Evolutionary conservation across 805 yeast genomes (phyloP), one percentile per base, ranked within the genome.

Genomic region (Suhomyces emberorum): DNA sequence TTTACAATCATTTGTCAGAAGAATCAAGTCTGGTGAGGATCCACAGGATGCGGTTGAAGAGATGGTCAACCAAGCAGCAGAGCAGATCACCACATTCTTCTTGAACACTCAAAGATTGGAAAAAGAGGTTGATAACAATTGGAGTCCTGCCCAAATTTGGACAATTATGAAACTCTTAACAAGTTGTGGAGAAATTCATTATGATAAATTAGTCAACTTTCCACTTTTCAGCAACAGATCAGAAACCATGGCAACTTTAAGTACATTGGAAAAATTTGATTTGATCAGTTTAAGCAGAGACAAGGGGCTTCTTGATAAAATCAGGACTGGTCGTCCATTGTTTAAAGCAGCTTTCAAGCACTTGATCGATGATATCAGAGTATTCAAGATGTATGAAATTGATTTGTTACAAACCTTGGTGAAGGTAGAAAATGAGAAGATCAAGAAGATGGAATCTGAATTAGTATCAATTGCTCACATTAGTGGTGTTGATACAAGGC

Each of bases 61-160:
- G 46, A 85, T 93, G 83, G 74, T 88, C 4, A 72, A 70, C 17
- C 96, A 88, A 59, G 81, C 96, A 0, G 80, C 91, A 4, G 89
- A 87, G 49, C 97, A 91, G 54, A 76, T 91, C 14, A 78, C 91
- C 2, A 95, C 91, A 37, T 79, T 85, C 51, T 88, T 81, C 58
- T 69, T 77, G 32, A 57, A 57, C 22, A 57, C 56, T 17, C 45
- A 48, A 8, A 32, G 15, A 14, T 23, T 24, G 4, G 38, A 39
- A n/a, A 32, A 44, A 14, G 55, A 54, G n/a, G 46, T 46, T 16
- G 69, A 55, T 6, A 73, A 64, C 23, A 76, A 77, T 10, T 78
- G 89, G 70, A 73, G 76, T 17, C 65, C 82, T 10, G 85, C 95
- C 1, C 96, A 91, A 54, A 93, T 88, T 0, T 93, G 98, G 98